Base-by-base conservation (phyloP, 2,329 filamentous ascomycete species). In the Claviceps pazoutovae region DNA sequence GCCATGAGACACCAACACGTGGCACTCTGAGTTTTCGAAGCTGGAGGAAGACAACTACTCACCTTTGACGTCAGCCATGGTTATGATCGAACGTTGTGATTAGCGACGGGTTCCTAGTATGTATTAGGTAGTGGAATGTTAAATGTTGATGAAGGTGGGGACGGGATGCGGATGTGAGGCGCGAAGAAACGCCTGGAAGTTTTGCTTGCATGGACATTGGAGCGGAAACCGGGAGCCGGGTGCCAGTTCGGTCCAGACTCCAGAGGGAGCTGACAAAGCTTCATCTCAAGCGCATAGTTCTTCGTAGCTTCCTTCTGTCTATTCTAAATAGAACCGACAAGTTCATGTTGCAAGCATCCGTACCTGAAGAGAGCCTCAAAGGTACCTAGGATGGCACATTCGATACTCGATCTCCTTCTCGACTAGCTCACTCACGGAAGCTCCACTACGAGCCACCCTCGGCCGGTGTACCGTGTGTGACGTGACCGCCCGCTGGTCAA, bases 51-150 rank as follows among this genome's bases (percentile, higher is more conserved):
- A 3, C 5, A 23, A 14, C 7, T 21, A 26, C 42, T 13, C 39
- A 53, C 52, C 52, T 46, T 53, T 51, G 30, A 51, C 34, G 17
- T 54, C 50, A 19, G 51, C 43, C 46, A 52, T 52, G 41, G 17
- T 13, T 21, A 11, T 9, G 21, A 16, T 26, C 21, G 11, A 38
- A 34, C 16, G n/a, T 36, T 46, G 45, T 21, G 37, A 42, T 39
- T 23, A 34, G 17, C 4, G 39, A 38, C 34, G 23, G 9, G 21
- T 5, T 13, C 7, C 7, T n/a, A n/a, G 26, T 16, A 19, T 21
- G 21, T 21, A 21, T 21, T 11, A 19, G 6, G 44, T 16, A 30
- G 16, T 41, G 38, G n/a, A 7, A 41, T 17, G 38, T 39, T n/a
- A 16, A 16, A 46, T 19, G 45, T 19, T 47, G 30, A 30, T 47